Base-by-base conservation (phyloP, 768 basidiomycete genomes). In the Obba rivulosa region DNA sequence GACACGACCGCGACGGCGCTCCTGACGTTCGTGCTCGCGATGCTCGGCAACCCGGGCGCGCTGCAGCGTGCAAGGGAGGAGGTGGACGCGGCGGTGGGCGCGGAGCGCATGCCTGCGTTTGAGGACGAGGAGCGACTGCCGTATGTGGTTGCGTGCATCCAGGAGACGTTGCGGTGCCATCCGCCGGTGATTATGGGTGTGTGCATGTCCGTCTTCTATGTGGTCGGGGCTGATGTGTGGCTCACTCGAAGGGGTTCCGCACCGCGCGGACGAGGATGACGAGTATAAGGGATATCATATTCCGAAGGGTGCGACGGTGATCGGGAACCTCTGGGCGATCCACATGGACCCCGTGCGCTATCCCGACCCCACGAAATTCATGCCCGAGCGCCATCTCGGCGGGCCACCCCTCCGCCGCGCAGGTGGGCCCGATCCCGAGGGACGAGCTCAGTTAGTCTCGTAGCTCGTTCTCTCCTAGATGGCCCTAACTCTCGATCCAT, bases 61-160 rank as follows among this genome's bases (percentile, higher is more conserved):
- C 52, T 56, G 40, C 68, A 55, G 36, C 75, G 73, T 34, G 83
- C 80, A 0, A 81, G 84, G 56, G 66, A 69, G 17, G 83, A 87
- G 47, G 69, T 87, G n/a, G 85, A 86, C 54, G 49, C 55, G 0
- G 74, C 82, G 13, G 63, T 78, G 14, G 78, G 78, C 13, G 51
- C 57, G 37, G 71, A 74, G 34, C 68, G 83, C 5, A 65, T 85
- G 16, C 85, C 86, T 1, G 67, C 63, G 0, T 74, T 80, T 47
- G 67, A 63, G 20, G 84, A 85, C 56, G 69, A 78, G 8, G 48
- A 63, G 2, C 66, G 59, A 2, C 60, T 86, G 42, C 79, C 80
- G 4, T 85, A 76, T 56, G 68, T 76, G 40, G 69, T 80, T n/a
- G 76, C 77, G 1, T 50, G 83, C 28, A 58, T 78, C 46, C 72